phyloP scores from a whole-genome alignment of 2,329 filamentous ascomycete genomes.

The Aspergillus luchuensis region DNA sequence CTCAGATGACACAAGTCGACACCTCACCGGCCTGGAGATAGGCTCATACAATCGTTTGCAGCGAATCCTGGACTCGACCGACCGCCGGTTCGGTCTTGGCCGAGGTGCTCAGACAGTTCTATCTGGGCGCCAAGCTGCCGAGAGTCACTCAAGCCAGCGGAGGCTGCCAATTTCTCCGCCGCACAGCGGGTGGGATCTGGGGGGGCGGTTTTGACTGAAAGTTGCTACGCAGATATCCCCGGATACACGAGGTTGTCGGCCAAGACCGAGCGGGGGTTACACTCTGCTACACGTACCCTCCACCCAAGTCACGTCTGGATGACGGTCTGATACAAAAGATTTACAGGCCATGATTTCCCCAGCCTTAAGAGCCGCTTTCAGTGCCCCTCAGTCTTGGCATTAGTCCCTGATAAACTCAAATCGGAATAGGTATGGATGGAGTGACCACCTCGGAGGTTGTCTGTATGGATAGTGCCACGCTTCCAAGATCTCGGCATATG shows the following conservation, averaged over 20 bases:
- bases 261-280: no score
- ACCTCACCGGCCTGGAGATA: background rate
- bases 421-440: background rate
- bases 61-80: background rate
- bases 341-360: background rate
- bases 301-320: no score
- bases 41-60: background rate
- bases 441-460: background rate
- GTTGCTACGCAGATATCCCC: background rate
- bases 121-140: background rate
- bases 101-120: background rate
- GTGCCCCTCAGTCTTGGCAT: background rate
- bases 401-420: background rate
- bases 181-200: background rate
- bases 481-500: background rate
- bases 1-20: background rate
- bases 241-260: no score
- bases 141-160: background rate
- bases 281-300: no score
- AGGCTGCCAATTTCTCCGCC: background rate
- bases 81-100: background rate
- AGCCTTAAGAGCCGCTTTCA: background rate
- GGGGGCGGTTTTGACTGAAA: background rate
- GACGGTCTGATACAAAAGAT: no score
- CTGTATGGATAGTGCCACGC: background rate